Evolutionary conservation across 192 early-diverging fungal genomes (phyloP).

Genomic region (Umbelopsis vinacea): DNA sequence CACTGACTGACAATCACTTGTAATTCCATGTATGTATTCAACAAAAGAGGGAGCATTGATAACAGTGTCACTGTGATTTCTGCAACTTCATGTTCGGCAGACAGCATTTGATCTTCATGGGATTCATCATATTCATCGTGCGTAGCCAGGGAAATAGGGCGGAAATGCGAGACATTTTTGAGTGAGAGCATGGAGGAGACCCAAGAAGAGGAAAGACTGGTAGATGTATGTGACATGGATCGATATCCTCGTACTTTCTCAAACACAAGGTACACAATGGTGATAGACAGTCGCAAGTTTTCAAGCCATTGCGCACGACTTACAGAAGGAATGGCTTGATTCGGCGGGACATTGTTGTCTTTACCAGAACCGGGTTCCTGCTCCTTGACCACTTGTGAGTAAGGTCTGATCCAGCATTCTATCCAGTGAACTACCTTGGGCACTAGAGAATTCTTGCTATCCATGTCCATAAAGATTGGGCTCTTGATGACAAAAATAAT

Average conservation of each 20-base stretch:
- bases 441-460: conserved; percentile 32
- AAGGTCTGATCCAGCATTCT: conserved; percentile 41
- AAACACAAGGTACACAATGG: conserved; percentile 40
- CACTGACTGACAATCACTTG: conserved; percentile 24
- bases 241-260: conserved; percentile 41
- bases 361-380: not conserved
- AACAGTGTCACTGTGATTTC: conserved; percentile 25
- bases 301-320: conserved; percentile 48
- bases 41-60: conserved; percentile 33
- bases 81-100: not conserved
- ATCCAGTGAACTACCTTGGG: conserved; percentile 34
- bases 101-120: not conserved
- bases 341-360: not conserved
- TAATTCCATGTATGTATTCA: conserved; percentile 37
- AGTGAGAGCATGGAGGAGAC: conserved; percentile 26
- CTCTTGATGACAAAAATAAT: conserved; percentile 39
- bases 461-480: conserved; percentile 34
- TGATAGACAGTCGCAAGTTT: conserved; percentile 42
- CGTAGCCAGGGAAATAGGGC: conserved; percentile 25
- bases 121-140: conserved; percentile 25
- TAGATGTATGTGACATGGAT: conserved; percentile 22
- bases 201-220: conserved; percentile 27
- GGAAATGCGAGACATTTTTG: not conserved
- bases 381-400: conserved; percentile 43
- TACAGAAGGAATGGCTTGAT: not conserved